Evolutionary conservation across 495 filamentous ascomycete genomes (phyloP), one percentile per base, ranked within the genome.

Genomic region (Talaromyces trachyspermus): DNA sequence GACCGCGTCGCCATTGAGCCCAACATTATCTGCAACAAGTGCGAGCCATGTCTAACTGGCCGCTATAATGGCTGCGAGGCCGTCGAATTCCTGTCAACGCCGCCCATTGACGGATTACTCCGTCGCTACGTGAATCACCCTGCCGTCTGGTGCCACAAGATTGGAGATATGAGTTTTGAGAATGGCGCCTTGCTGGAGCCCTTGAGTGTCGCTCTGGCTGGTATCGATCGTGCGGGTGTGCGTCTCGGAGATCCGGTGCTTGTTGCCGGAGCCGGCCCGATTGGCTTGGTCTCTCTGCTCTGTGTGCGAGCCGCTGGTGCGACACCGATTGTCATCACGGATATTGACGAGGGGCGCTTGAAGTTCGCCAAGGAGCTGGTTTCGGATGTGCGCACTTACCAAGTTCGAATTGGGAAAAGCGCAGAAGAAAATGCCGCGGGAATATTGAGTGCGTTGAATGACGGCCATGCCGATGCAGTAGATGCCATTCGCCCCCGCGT

Each of bases 121-220:
- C 79, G 89, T 37, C 80, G 89, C 57, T 96, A 96, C 60, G 86
- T 95, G 68, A 94, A 88, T 62, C 89, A 96, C 68, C 86, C 85
- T 9, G 88, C 89, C 9, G 74, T 84, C 33, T 94, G 88, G 88
- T 95, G 89, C 65, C 88, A 95, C 73, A 94, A 94, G 73, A 89
- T 95, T 53, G 80, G 81, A 20, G 71, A 83, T 60, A 89, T 96
- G 85, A 84, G 80, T 49, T 96, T 79, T 56, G 89, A 95, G 63
- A 79, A 89, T 50, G 89, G 89, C 42, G 86, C 89, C 17, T 74
- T 94, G 63, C 68, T 95, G 51, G 89, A 96, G 64, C 89, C 89
- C 2, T 76, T 95, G 29, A 85, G 81, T 45, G 89, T 96, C 15
- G 83, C 88, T 22, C 73, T 96, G 33, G 88, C 89, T 4, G 87